These are phyloP conservation scores for Vanrija pseudolonga DNA, from an alignment of 1,284 basidiomycete genomes.

Conservation along the genomic window DNA sequence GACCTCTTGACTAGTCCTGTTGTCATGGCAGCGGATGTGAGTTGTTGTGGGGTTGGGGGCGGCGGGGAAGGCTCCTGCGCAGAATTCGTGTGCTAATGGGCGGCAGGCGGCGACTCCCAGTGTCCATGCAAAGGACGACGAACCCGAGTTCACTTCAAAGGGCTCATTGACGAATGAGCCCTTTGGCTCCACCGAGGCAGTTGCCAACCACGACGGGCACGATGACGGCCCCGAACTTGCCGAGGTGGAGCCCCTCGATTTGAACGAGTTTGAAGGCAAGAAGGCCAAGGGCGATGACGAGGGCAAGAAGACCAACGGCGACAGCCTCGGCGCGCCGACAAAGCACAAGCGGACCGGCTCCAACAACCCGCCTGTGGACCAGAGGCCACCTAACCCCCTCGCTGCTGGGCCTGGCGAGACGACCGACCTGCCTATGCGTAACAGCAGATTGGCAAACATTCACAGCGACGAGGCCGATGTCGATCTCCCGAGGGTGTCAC, in stretches of 20 bases:
- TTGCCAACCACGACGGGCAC: slow-evolving; percentile 21
- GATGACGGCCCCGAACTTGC: slow-evolving; percentile 13
- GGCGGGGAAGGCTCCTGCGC: background rate
- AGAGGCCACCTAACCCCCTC: slow-evolving; percentile 38
- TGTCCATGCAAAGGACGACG: background rate
- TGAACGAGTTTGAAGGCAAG: slow-evolving; percentile 27
- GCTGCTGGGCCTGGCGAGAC: slow-evolving; percentile 25
- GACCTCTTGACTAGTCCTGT: slow-evolving; percentile 92
- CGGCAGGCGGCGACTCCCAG: background rate
- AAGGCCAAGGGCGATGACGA: no score
- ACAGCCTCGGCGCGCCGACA: background rate
- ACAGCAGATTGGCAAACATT: slow-evolving; percentile 21
- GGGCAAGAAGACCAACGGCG: background rate
- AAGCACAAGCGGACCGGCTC: background rate
- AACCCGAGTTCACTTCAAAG: background rate
- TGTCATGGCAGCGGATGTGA: slow-evolving; percentile 53
- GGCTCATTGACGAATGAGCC: slow-evolving; percentile 37
- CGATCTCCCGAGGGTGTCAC: slow-evolving; percentile 53
- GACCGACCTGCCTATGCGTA: slow-evolving; percentile 20
- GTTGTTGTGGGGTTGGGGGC: slow-evolving; percentile 6
- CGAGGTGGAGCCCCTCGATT: slow-evolving; percentile 49
- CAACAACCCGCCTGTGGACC: background rate
- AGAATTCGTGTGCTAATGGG: background rate
- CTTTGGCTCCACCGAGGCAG: slow-evolving; percentile 41
- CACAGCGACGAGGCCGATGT: slow-evolving; percentile 53